Evolutionary conservation across 169 alveolate genomes (phyloP).

Genomic region (Cryptosporidium canis): DNA sequence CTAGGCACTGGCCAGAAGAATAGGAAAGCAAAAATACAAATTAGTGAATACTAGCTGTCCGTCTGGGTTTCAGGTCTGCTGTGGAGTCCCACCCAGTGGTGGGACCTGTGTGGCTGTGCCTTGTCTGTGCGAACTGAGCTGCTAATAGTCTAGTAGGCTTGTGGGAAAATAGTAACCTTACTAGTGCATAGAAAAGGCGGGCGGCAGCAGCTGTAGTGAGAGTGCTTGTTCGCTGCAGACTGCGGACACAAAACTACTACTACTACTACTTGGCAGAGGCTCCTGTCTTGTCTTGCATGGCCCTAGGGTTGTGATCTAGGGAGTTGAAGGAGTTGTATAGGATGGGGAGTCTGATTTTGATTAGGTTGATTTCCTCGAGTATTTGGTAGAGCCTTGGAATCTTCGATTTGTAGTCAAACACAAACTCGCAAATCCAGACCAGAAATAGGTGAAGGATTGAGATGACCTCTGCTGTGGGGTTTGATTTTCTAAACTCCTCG

Average conservation of each 20-base stretch:
- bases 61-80: no score
- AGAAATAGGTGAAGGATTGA: constrained; percentile 3
- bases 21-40: not conserved
- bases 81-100: no score
- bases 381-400: constrained; percentile 33
- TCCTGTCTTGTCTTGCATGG: no score
- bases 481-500: not conserved
- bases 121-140: no score
- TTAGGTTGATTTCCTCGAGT: constrained; percentile 58
- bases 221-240: no score
- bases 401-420: constrained; percentile 21
- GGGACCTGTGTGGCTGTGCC: no score
- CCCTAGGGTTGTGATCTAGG: no score
- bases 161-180: no score
- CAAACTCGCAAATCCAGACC: constrained; percentile 64
- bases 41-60: no score
- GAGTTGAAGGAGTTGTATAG: not conserved
- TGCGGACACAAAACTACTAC: no score
- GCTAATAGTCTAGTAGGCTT: no score
- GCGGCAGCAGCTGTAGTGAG: not conserved
- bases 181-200: not conserved
- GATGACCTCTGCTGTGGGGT: not conserved
- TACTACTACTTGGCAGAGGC: no score
- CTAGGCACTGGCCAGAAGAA: not conserved
- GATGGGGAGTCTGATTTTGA: constrained; percentile 52